phyloP scores from a whole-genome alignment of 2,329 filamentous ascomycete genomes.

The Neonectria sp. region DNA sequence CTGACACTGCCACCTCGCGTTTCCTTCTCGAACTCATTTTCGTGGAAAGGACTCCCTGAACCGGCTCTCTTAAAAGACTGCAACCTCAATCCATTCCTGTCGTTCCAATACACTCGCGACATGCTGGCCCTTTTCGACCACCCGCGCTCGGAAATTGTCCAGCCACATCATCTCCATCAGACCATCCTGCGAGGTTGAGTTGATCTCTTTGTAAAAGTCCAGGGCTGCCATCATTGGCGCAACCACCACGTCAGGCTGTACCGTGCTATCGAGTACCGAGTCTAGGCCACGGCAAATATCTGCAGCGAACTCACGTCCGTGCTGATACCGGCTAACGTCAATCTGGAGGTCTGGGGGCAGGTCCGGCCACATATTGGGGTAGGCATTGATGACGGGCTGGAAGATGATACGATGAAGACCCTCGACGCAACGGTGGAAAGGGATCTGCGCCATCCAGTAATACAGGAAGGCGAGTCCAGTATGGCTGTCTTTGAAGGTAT shows the following conservation, averaged over 20 bases:
- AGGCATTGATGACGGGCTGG: constrained; percentile 60
- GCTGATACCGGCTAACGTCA: constrained; percentile 60
- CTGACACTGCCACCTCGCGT: background rate
- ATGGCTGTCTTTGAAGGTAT: constrained; percentile 61
- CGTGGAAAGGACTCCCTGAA: background rate
- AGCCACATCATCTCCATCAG: constrained; percentile 65
- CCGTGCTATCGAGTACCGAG: constrained; percentile 58
- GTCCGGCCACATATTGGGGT: constrained; percentile 56
- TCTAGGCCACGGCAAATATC: constrained; percentile 68
- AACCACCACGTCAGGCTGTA: constrained; percentile 63
- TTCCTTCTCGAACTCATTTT: background rate
- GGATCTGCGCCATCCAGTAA: constrained; percentile 68
- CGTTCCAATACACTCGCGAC: constrained; percentile 57
- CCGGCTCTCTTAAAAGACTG: constrained; percentile 41
- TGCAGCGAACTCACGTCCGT: constrained; percentile 61
- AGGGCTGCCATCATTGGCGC: constrained; percentile 60
- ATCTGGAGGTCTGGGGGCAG: constrained; percentile 57
- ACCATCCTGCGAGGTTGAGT: constrained; percentile 57
- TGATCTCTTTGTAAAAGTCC: constrained; percentile 59
- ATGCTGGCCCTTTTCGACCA: constrained; percentile 59
- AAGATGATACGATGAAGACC: constrained; percentile 61
- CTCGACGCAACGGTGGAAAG: constrained; percentile 65
- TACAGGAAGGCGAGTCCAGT: constrained; percentile 65
- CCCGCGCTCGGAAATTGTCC: constrained; percentile 58
- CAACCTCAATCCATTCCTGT: constrained; percentile 58